Evolutionary conservation across 768 basidiomycete species (phyloP).

Genomic region (Tricholoma flavovirens): DNA sequence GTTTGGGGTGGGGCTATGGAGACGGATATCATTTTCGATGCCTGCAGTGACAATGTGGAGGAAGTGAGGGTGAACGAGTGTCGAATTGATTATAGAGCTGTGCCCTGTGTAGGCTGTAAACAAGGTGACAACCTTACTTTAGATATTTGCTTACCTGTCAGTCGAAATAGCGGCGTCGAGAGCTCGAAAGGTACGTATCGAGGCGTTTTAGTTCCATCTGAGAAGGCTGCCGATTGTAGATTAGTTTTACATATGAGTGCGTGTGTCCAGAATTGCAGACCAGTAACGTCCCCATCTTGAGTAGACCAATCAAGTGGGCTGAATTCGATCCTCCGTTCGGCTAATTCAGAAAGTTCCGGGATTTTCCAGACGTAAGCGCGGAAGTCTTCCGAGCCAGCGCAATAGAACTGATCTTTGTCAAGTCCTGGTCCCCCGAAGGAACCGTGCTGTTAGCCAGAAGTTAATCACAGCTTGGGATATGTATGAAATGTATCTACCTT

Average conservation of each 20-base stretch:
- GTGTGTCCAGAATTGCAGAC: slow-evolving; percentile 20
- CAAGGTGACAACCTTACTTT: too few species aligned
- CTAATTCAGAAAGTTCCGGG: slow-evolving; percentile 43
- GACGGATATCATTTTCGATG: slow-evolving; percentile 60
- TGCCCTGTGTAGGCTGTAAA: slow-evolving; percentile 42
- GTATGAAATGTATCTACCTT: slow-evolving; percentile 41
- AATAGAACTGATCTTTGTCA: slow-evolving; percentile 53
- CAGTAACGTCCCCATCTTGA: slow-evolving; percentile 31
- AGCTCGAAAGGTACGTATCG: slow-evolving; percentile 58
- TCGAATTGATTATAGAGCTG: slow-evolving; percentile 70
- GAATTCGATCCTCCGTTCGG: slow-evolving; percentile 41
- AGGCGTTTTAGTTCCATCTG: slow-evolving; percentile 30
- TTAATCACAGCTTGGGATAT: neutral
- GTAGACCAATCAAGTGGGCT: slow-evolving; percentile 40
- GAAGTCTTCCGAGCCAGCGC: slow-evolving; percentile 82
- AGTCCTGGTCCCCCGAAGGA: slow-evolving; percentile 62
- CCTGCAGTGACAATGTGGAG: slow-evolving; percentile 66
- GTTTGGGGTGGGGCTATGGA: slow-evolving; percentile 60
- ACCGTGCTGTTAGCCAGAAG: slow-evolving; percentile 48
- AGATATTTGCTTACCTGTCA: slow-evolving; percentile 42
- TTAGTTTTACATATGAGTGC: neutral
- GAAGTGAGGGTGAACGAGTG: slow-evolving; percentile 65
- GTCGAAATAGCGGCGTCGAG: slow-evolving; percentile 52
- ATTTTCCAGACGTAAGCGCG: slow-evolving; percentile 74
- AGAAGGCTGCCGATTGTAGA: slow-evolving; percentile 36